These are phyloP conservation scores for Oemleria cerasiformis DNA, from an alignment of 306 rosid genomes.

Conservation along the genomic window DNA sequence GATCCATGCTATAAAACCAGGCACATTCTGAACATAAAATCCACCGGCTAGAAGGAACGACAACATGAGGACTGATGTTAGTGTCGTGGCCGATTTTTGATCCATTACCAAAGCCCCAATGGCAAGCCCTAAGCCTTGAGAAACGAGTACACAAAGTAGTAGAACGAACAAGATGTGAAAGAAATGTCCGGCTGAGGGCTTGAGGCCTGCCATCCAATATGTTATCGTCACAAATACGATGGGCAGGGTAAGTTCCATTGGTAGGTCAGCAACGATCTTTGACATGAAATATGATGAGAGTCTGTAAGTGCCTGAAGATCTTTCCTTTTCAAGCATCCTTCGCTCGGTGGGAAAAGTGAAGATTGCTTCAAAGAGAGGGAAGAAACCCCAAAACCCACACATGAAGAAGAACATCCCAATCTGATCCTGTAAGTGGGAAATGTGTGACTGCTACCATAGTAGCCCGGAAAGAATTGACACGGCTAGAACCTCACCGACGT, in stretches of 20 bases:
- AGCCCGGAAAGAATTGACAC: conserved; percentile 55
- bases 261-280: conserved; percentile 48
- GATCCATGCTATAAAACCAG: conserved; percentile 54
- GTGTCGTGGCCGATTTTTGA: conserved; percentile 47
- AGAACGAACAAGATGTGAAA: conserved; percentile 30
- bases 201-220: conserved; percentile 64
- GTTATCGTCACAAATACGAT: conserved; percentile 41
- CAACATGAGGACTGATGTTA: conserved; percentile 64
- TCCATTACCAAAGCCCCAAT: conserved; percentile 63
- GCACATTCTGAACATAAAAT: conserved; percentile 58
- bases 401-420: conserved; percentile 60
- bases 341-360: conserved; percentile 67
- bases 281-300: conserved; percentile 72
- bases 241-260: conserved; percentile 70
- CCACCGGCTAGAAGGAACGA: conserved; percentile 56
- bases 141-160: conserved; percentile 46
- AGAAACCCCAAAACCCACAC: conserved; percentile 54
- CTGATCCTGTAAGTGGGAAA: conserved; percentile 60
- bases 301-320: conserved; percentile 67
- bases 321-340: conserved; percentile 57
- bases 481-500: conserved; percentile 44
- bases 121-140: conserved; percentile 73
- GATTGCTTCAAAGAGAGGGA: conserved; percentile 57
- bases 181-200: conserved; percentile 20
- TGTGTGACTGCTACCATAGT: conserved; percentile 59